phyloP scores from a whole-genome alignment of 805 yeast genomes.

The Metschnikowia bowlesiae region DNA sequence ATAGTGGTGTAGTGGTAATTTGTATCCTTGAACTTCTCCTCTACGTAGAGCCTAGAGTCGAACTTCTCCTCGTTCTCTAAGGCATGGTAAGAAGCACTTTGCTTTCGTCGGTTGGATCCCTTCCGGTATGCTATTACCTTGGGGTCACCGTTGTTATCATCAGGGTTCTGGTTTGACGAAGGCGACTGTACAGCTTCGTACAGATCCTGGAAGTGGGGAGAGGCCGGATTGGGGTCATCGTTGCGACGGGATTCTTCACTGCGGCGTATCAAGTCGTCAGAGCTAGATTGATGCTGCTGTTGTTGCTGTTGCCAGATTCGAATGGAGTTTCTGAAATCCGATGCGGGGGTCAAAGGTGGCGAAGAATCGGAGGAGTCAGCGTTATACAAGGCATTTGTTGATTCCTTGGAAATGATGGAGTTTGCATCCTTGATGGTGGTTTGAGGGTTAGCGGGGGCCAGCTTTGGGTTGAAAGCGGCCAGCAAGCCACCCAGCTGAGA shows the following conservation, averaged over 20 bases:
- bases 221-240: background rate
- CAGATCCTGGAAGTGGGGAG: background rate
- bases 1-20: slow-evolving; percentile 60
- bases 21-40: slow-evolving; percentile 55
- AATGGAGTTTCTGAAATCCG: slow-evolving; percentile 14
- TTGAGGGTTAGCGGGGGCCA: slow-evolving; percentile 49
- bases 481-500: slow-evolving; percentile 16
- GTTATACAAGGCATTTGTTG: slow-evolving; percentile 9
- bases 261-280: background rate
- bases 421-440: slow-evolving; percentile 50
- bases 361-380: slow-evolving; percentile 4
- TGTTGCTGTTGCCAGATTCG: slow-evolving; percentile 19
- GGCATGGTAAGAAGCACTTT: slow-evolving; percentile 16
- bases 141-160: slow-evolving; percentile 23
- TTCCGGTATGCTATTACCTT: slow-evolving; percentile 38
- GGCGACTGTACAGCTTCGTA: background rate
- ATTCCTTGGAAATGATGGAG: slow-evolving; percentile 27
- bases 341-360: slow-evolving; percentile 12
- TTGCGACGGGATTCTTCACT: slow-evolving; percentile 1
- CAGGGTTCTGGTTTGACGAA: background rate
- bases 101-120: slow-evolving; percentile 31
- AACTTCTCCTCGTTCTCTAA: slow-evolving; percentile 12
- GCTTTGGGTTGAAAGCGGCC: slow-evolving; percentile 34
- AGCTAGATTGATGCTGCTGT: slow-evolving; percentile 6
- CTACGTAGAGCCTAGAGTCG: slow-evolving; percentile 48